A percentile compares a stretch with the other conserved stretches of the same genome.
Evolutionary conservation across 1,284 basidiomycete genomes (phyloP).

Genomic region (Irpex lacteus): DNA sequence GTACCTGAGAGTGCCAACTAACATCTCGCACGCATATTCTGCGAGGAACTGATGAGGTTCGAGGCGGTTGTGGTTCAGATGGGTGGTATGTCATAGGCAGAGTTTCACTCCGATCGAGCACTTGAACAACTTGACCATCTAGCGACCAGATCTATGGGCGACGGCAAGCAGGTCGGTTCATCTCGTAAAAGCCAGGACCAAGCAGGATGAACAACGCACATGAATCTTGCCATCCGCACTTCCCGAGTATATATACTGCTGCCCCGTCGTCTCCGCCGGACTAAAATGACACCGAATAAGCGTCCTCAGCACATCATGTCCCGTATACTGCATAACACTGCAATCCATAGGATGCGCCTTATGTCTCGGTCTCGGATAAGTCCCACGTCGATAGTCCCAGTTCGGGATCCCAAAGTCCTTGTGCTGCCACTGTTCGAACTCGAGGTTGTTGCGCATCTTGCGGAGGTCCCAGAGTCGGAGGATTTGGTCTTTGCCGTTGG

Average conservation of each 20-base stretch:
- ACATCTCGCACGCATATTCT: slow-evolving; percentile 85
- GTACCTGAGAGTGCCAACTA: slow-evolving; percentile 79
- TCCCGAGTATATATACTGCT: slow-evolving; percentile 93
- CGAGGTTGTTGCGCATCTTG: slow-evolving; percentile 79
- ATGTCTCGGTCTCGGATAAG: slow-evolving; percentile 63
- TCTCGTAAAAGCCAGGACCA: not conserved
- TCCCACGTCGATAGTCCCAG: slow-evolving; percentile 81
- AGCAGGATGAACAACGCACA: slow-evolving; percentile 40
- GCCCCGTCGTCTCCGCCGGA: slow-evolving; percentile 87
- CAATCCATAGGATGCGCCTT: slow-evolving; percentile 81
- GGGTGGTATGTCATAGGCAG: slow-evolving; percentile 71
- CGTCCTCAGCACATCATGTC: slow-evolving; percentile 90
- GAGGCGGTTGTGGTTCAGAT: slow-evolving; percentile 49
- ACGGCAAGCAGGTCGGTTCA: slow-evolving; percentile 4
- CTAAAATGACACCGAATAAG: slow-evolving; percentile 97
- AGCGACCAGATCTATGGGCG: slow-evolving; percentile 84
- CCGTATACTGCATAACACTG: slow-evolving; percentile 94
- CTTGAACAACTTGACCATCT: slow-evolving; percentile 82
- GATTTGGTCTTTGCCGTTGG: slow-evolving; percentile 97
- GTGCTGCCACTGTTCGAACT: slow-evolving; percentile 57
- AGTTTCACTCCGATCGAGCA: slow-evolving; percentile 79
- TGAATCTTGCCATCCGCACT: slow-evolving; percentile 82
- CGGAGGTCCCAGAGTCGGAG: slow-evolving; percentile 93
- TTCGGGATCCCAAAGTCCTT: slow-evolving; percentile 57
- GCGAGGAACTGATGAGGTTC: slow-evolving; percentile 22